phyloP scores from a whole-genome alignment of 2,329 filamentous ascomycete species.

The Phialophora tarda region DNA sequence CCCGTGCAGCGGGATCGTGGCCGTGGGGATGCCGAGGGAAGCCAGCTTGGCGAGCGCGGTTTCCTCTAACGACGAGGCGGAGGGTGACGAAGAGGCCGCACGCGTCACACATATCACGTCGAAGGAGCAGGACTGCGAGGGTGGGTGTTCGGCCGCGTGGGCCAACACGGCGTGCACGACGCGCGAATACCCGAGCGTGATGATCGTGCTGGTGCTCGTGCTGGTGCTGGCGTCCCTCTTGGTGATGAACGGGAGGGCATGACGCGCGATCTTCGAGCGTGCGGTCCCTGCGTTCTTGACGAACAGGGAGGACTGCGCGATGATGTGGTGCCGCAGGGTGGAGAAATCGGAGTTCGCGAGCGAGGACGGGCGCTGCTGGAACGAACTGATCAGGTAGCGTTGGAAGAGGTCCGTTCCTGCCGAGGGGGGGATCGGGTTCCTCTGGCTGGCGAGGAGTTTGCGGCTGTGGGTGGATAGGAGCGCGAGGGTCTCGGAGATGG shows the following conservation, averaged over 20 bases:
- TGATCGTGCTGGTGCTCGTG: conserved; percentile 64
- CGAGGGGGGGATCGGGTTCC: conserved; percentile 88
- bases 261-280: conserved; percentile 78
- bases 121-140: conserved; percentile 72
- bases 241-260: conserved; percentile 75
- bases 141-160: conserved; percentile 56
- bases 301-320: conserved; percentile 85
- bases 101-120: conserved; percentile 77
- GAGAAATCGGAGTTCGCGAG: conserved; percentile 70
- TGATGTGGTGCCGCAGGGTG: conserved; percentile 78
- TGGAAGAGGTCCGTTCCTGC: conserved; percentile 96
- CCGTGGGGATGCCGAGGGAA: conserved; percentile 30
- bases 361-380: conserved; percentile 61
- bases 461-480: conserved; percentile 78
- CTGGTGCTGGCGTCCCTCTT: background rate
- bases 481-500: conserved; percentile 91
- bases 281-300: conserved; percentile 78
- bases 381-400: conserved; percentile 81
- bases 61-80: conserved; percentile 1
- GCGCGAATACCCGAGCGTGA: conserved; percentile 87
- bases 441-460: conserved; percentile 75
- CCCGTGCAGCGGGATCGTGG: conserved; percentile 33
- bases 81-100: conserved; percentile 36
- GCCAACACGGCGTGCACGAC: conserved; percentile 79
- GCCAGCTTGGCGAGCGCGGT: conserved; percentile 26